phyloP scores from a whole-genome alignment of 805 yeast genomes.

The Starmerella vaccinii region DNA sequence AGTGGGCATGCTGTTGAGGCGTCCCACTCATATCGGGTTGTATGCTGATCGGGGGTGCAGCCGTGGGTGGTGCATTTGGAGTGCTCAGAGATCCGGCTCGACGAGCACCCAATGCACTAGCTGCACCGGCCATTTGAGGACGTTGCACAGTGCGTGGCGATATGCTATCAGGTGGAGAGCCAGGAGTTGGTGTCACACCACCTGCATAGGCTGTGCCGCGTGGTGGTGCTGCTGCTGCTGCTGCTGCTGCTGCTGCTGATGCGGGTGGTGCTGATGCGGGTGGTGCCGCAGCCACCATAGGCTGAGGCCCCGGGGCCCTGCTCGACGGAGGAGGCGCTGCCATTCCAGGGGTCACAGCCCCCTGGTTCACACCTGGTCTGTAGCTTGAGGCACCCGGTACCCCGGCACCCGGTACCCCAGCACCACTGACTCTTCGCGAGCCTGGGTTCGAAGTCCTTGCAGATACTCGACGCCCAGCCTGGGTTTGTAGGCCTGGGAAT shows the following conservation, averaged over 20 bases:
- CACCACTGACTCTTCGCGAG: not conserved
- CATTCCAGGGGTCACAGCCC: not conserved
- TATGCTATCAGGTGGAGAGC: not conserved
- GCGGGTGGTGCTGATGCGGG: not conserved
- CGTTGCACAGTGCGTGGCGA: not conserved
- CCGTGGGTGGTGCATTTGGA: not conserved
- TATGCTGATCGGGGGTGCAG: not conserved
- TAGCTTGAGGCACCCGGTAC: not conserved
- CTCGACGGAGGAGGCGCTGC: not conserved
- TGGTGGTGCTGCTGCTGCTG: not conserved
- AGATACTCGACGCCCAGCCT: not conserved
- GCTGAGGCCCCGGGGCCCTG: not conserved
- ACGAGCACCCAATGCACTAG: not conserved
- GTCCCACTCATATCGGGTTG: not conserved
- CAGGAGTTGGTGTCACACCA: not conserved
- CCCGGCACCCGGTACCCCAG: not conserved
- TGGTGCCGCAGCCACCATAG: not conserved
- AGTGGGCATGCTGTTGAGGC: not conserved
- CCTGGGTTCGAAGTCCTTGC: not conserved
- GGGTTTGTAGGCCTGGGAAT: slow-evolving; percentile 16
- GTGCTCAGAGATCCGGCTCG: not conserved
- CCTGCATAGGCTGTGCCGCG: not conserved
- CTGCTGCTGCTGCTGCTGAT: not conserved
- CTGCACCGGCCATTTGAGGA: not conserved
- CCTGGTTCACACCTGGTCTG: not conserved